Base-by-base conservation (phyloP, 768 basidiomycete genomes). In the Coprinopsis strossmayeri region DNA sequence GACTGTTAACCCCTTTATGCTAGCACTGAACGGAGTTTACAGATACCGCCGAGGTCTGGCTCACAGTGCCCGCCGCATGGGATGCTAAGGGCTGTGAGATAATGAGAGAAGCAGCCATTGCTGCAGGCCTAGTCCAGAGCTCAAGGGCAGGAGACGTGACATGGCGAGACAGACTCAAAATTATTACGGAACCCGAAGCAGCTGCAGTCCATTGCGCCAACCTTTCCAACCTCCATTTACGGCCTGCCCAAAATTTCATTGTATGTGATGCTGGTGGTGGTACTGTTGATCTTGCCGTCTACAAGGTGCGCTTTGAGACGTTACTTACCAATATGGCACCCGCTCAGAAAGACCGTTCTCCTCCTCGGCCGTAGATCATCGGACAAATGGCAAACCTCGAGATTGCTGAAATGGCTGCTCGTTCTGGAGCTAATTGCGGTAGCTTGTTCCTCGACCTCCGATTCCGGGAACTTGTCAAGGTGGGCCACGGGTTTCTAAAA, bases 221-320 rank as follows among this genome's bases (percentile, higher is more conserved):
- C 51, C 70, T 93, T 45, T 87, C 87, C 25, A 81, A 86, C 51
- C 69, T 93, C 2, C 87, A 91, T 64, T 93, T 46, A 81, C 78
- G 44, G 77, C 87, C 0, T 84, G n/a, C 82, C 18, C 89, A 93
- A 59, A 89, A 82, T 54, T 93, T 93, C 61, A 82, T 93, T 63
- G 87, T 94, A n/a, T 90, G 87, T 59, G 91, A 94, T 64, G 90
- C 89, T 17, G 91, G 87, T 59, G 88, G 89, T 60, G 88, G 87
- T 59, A 88, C 84, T 10, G 83, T 87, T 40, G 69, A 70, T 60
- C 49, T 67, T 45, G 82, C 82, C 18, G 74, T 80, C 18, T 84
- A 84, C 66, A 82, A 84, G 64, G 74, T 72, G 23, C 18, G 34
- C 28, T 39, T 35, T n/a, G 17, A 34, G 23, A 52, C n/a, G 17